These are phyloP conservation scores for Centaurea solstitialis DNA, from an alignment of 129 eudicot genomes.

Conservation along the genomic window DNA sequence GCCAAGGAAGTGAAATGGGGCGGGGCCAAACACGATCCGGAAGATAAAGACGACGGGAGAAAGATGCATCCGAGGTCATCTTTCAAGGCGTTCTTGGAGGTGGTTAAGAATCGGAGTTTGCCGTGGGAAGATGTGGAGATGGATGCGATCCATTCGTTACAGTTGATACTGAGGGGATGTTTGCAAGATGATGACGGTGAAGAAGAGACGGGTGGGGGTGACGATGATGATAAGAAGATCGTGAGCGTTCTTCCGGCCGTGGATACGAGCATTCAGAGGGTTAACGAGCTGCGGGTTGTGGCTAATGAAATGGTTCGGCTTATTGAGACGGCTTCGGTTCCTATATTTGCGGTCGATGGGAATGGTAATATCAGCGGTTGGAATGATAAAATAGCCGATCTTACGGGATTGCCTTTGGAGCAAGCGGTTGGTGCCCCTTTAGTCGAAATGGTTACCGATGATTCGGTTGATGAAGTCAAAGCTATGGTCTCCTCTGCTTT, in stretches of 20 bases:
- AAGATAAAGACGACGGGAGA: slow-evolving; percentile 68
- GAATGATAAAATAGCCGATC: slow-evolving; percentile 70
- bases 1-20: slow-evolving; percentile 94
- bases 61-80: slow-evolving; percentile 91
- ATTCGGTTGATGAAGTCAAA: slow-evolving; percentile 47
- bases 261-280: slow-evolving; percentile 47
- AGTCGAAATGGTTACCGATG: slow-evolving; percentile 55
- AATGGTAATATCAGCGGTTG: slow-evolving; percentile 74
- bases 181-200: slow-evolving; percentile 55
- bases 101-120: slow-evolving; percentile 67
- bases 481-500: slow-evolving; percentile 60
- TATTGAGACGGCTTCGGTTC: slow-evolving; percentile 84
- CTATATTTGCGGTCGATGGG: slow-evolving; percentile 79
- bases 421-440: slow-evolving; percentile 67
- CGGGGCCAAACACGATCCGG: slow-evolving; percentile 86
- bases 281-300: slow-evolving; percentile 65
- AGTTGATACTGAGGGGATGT: slow-evolving; percentile 68
- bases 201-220: slow-evolving; percentile 22
- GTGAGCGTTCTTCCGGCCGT: slow-evolving; percentile 68
- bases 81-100: slow-evolving; percentile 79
- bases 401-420: slow-evolving; percentile 60
- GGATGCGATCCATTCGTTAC: slow-evolving; percentile 90
- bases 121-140: slow-evolving; percentile 97
- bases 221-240: slow-evolving; percentile 58
- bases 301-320: slow-evolving; percentile 85